phyloP scores from a whole-genome alignment of 2,329 filamentous ascomycete species.

The Pseudocercospora eumusae region DNA sequence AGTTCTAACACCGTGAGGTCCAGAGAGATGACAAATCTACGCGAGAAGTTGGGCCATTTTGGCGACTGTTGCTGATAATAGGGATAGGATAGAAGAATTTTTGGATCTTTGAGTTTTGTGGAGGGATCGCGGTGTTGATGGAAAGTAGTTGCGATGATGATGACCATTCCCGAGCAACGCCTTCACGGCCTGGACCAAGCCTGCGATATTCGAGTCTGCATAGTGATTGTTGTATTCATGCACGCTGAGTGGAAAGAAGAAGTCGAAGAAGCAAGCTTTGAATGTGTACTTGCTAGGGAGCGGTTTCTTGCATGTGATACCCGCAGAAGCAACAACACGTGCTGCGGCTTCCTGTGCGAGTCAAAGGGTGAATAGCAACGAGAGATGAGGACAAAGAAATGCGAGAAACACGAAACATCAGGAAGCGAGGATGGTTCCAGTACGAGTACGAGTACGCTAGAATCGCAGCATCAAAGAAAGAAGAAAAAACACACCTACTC shows the following conservation, averaged over 20 bases:
- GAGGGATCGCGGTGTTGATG: background rate
- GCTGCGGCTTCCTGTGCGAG: background rate
- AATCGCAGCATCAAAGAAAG: too few relatives aligned
- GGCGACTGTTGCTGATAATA: background rate
- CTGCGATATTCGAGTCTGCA: background rate
- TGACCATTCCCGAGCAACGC: too few relatives aligned
- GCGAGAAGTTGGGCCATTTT: background rate
- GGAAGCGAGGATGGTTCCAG: background rate
- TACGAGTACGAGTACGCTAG: conserved; percentile 2
- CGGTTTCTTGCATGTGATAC: background rate
- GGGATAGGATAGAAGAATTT: too few relatives aligned
- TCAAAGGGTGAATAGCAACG: background rate
- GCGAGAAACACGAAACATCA: background rate
- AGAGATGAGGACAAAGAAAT: background rate
- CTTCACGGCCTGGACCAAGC: background rate
- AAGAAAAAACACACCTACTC: background rate
- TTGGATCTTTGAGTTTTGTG: background rate
- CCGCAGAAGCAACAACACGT: background rate
- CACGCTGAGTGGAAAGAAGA: background rate
- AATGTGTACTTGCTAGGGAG: background rate
- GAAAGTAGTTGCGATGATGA: too few relatives aligned
- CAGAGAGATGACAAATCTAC: background rate
- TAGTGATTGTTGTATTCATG: background rate
- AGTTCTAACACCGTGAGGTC: background rate
- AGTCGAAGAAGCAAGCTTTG: background rate